Base-by-base conservation (phyloP, 2,329 filamentous ascomycete species). In the Pseudogymnoascus sp. region DNA sequence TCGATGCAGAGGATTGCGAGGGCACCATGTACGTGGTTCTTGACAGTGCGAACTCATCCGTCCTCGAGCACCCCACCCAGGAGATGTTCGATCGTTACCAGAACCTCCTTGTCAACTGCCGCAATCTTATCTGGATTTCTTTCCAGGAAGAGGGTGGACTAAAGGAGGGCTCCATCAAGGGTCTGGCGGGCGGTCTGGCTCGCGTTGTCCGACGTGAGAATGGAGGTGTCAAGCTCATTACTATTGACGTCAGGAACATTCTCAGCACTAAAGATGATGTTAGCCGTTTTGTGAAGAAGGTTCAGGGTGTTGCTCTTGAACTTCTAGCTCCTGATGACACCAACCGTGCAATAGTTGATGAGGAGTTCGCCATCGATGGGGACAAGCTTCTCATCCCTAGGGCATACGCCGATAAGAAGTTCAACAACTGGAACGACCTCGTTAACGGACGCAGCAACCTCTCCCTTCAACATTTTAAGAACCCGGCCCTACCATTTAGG, bases 181-280 rank as follows among this genome's bases (percentile, higher is more conserved):
- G 60, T 44, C 33, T 62, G 31, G 60, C 53, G 21, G 50, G 50
- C 31, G 62, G 62, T 40, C 46, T 65, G 13, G 53, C 50, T n/a
- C 64, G 61, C 29, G 61, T 63, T 33, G 35, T 56, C 42, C 61
- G 64, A 13, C 17, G 53, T 53, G 64, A 65, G 40, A 65, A 63
- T 53, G 64, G 61, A 40, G 61, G 53, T n/a, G 53, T 63, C 53
- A 65, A 46, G 37, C 38, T 65, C 40, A 29, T 63, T 10, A 63
- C 61, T n/a, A 38, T 65, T 31, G 61, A 63, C 44, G 42, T 65
- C 29, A 53, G 60, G 42, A 37, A 61, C 37, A n/a, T 40, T 17
- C 37, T 40, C n/a, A 17, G 37, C 37, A 40, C 37, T n/a, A 40
- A 40, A 40, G 37, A 17, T 19, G 37, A 40, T 40, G 37, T 40